Percentiles rank a stretch among this genome's conserved stretches.
Conservation (phyloP, 148 eudicot genomes). For the Cornus florida region DNA sequence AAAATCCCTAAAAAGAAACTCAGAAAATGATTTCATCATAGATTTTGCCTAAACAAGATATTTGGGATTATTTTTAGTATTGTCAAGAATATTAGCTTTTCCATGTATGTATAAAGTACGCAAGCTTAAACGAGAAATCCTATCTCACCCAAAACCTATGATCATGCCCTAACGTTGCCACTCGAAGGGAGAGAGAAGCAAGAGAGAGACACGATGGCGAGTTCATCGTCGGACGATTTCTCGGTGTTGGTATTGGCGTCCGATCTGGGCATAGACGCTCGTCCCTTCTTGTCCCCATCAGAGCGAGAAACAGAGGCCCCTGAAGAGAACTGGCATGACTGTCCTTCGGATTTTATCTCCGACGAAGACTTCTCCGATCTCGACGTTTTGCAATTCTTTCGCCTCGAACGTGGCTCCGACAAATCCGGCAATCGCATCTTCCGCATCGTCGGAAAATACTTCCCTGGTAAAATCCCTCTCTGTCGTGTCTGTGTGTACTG, state of each 20-base stretch:
- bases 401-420: constrained; percentile 61
- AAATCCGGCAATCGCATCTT: constrained; percentile 70
- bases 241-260: constrained; percentile 80
- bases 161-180: too few relatives aligned
- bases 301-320: constrained; percentile 12
- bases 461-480: constrained; percentile 56
- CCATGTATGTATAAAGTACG: too few relatives aligned
- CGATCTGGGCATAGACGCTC: constrained; percentile 75
- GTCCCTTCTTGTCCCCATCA: constrained; percentile 54
- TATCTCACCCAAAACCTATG: too few relatives aligned
- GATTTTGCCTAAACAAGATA: too few relatives aligned
- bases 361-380: constrained; percentile 84
- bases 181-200: too few relatives aligned
- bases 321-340: constrained; percentile 75
- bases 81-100: too few relatives aligned
- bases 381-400: constrained; percentile 65
- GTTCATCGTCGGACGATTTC: constrained; percentile 60
- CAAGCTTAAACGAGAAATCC: too few relatives aligned
- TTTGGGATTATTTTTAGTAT: too few relatives aligned
- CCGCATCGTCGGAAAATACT: constrained; percentile 80
- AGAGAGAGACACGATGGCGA: constrained; percentile 30
- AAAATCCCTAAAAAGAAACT: too few relatives aligned
- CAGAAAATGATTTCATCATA: too few relatives aligned
- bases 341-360: constrained; percentile 50
- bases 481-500: neutral